Evolutionary conservation across 495 filamentous ascomycete genomes (phyloP), one percentile per base, ranked within the genome.

Genomic region (Penicillium parvum): DNA sequence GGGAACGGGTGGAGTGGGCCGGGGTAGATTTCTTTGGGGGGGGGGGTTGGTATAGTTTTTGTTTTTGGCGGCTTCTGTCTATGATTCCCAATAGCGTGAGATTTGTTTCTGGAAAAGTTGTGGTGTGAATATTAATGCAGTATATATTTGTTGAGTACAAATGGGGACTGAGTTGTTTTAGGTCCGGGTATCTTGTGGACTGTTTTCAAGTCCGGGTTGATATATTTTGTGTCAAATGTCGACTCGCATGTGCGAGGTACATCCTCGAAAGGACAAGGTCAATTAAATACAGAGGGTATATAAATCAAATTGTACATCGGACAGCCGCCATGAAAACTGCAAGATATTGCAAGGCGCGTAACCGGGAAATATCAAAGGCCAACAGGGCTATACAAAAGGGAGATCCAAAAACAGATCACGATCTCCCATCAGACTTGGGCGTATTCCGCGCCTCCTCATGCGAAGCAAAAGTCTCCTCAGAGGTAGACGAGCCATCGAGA

Each of bases 1-100:
- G 58, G 59, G 20, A 42, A 52, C 16, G 47, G 44, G 4, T 66
- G 61, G 61, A 45, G 28, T 22, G 33, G 40, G 32, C 19, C 23
- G 11, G 46, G 43, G 16, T 50, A 27, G 12, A 26, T 9, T 8
- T 9, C 25, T 17, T 14, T 33, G 11, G 10, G 36, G 7, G 39
- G 9, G 14, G n/a, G n/a, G n/a, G n/a, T n/a, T n/a, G n/a, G n/a
- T n/a, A n/a, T n/a, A n/a, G n/a, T 4, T 19, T 20, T 40, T 36
- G 1, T 30, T 28, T 36, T 40, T 52, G 28, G 14, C n/a, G n/a
- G n/a, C n/a, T n/a, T n/a, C n/a, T 14, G 5, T 25, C 39, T 34
- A 39, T 49, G 45, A 43, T 47, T 49, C 45, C 32, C 37, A 16
- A 34, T n/a, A n/a, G n/a, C n/a, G n/a, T n/a, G n/a, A n/a, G n/a